Base-by-base conservation (phyloP, 768 basidiomycete genomes). In the Cystobasidiopsis lactophilus region DNA sequence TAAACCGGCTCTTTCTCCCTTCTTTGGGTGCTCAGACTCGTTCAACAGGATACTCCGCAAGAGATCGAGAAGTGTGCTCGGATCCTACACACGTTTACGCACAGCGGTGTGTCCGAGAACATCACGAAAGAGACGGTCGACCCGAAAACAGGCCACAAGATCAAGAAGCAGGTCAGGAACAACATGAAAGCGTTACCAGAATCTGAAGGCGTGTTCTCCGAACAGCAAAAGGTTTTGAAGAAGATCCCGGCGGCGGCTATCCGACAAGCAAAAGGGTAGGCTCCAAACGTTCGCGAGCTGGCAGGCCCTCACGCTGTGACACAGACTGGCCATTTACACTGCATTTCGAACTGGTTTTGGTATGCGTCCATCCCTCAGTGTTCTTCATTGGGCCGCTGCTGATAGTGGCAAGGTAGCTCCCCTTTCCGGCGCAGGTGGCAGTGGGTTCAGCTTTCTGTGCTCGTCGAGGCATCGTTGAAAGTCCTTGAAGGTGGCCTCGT, bases 221-320 rank as follows among this genome's bases (percentile, higher is more conserved):
- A n/a, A n/a, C n/a, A 43, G n/a, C 58, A 59, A 48, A 35, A 38
- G 11, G 54, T 55, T 3, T 24, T 57, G 18, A 37, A 40, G 30
- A 57, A 57, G 54, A 57, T 60, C 23, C 59, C 59, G 11, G 49
- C 56, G 0, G 44, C 43, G 14, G 47, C 48, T 5, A 41, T 38
- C 26, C 11, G 45, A 26, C 45, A 47, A 27, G 45, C 45, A 16
- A 47, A 47, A 47, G 45, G 45, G n/a, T n/a, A n/a, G n/a, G n/a
- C n/a, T n/a, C n/a, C n/a, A n/a, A n/a, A n/a, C n/a, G n/a, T n/a
- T n/a, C n/a, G n/a, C n/a, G n/a, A n/a, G n/a, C n/a, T n/a, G n/a
- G n/a, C n/a, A n/a, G n/a, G n/a, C n/a, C n/a, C n/a, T n/a, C n/a
- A n/a, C n/a, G n/a, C n/a, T n/a, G n/a, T n/a, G n/a, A n/a, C n/a